These are phyloP conservation scores for Colletotrichum higginsianum DNA, from an alignment of 2,329 filamentous ascomycete genomes.

Conservation along the genomic window DNA sequence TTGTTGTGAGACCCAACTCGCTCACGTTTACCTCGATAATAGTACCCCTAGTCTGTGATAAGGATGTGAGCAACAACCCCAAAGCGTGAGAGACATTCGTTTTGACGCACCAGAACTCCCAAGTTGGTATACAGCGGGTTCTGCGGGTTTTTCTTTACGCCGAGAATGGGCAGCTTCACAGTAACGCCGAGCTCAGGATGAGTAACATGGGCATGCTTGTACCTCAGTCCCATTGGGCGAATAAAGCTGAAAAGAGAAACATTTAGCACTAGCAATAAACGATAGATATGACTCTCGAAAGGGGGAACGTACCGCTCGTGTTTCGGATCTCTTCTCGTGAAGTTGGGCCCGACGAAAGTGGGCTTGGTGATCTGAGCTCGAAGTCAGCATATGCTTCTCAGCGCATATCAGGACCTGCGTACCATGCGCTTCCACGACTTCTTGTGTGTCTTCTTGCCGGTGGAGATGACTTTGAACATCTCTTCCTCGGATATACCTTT, in stretches of 20 bases:
- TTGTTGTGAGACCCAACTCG: conserved; percentile 91
- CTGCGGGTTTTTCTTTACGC: conserved; percentile 78
- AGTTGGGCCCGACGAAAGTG: conserved; percentile 92
- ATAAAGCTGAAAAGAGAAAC: conserved; percentile 56
- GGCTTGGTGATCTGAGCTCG: conserved; percentile 75
- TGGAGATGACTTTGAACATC: conserved; percentile 98
- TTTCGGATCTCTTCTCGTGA: conserved; percentile 90
- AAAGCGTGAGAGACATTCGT: conserved; percentile 52
- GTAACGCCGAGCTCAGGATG: conserved; percentile 84
- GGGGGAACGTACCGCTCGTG: conserved; percentile 60
- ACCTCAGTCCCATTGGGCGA: conserved; percentile 62
- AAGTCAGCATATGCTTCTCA: neutral
- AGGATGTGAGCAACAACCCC: neutral
- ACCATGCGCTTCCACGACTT: conserved; percentile 84
- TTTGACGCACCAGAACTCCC: conserved; percentile 87
- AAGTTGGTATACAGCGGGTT: conserved; percentile 93
- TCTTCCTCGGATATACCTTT: conserved; percentile 89
- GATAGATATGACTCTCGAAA: neutral
- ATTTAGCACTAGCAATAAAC: neutral
- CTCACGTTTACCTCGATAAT: conserved; percentile 89
- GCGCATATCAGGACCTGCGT: conserved; percentile 66
- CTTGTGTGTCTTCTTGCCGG: conserved; percentile 93
- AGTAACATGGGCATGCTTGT: conserved; percentile 69
- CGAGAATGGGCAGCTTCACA: conserved; percentile 78
- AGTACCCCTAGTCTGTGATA: neutral